Percentiles rank a stretch among this genome's conserved stretches.
Evolutionary conservation across 2,329 filamentous ascomycete genomes (phyloP).

Genomic region (Hypoxylon sp.): DNA sequence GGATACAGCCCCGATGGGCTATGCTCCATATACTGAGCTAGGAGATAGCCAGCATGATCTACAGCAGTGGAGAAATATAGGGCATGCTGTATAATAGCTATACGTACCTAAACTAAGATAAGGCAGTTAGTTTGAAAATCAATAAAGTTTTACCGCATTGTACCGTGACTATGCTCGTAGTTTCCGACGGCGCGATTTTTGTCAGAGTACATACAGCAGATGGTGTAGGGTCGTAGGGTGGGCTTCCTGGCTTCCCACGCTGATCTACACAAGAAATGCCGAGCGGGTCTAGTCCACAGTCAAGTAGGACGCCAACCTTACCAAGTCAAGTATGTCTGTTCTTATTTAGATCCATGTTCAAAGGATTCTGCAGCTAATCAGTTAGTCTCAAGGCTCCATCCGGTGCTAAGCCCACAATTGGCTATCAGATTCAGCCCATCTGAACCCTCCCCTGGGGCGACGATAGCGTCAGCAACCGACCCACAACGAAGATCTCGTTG

Average conservation of each 20-base stretch:
- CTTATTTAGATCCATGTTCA: background rate
- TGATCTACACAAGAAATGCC: constrained; percentile 1
- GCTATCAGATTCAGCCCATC: constrained; percentile 1
- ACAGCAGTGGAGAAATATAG: constrained; percentile 3
- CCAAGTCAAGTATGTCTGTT: background rate
- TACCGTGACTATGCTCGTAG: background rate
- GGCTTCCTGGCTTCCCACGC: background rate
- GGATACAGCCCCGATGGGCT: background rate
- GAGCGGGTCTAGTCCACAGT: background rate
- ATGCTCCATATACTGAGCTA: constrained; percentile 12
- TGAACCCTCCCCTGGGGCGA: background rate
- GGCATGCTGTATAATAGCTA: background rate
- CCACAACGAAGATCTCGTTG: background rate
- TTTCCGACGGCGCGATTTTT: background rate
- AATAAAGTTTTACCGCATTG: background rate
- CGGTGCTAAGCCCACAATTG: background rate
- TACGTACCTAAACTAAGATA: background rate
- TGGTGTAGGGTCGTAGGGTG: background rate
- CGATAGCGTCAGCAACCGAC: background rate
- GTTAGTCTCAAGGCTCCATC: background rate
- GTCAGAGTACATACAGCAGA: background rate
- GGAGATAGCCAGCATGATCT: constrained; percentile 4
- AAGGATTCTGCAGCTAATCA: background rate
- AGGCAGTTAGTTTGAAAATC: background rate
- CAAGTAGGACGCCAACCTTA: background rate